Base-by-base conservation (phyloP, 2,329 filamentous ascomycete species). In the Fusarium caatingaense region DNA sequence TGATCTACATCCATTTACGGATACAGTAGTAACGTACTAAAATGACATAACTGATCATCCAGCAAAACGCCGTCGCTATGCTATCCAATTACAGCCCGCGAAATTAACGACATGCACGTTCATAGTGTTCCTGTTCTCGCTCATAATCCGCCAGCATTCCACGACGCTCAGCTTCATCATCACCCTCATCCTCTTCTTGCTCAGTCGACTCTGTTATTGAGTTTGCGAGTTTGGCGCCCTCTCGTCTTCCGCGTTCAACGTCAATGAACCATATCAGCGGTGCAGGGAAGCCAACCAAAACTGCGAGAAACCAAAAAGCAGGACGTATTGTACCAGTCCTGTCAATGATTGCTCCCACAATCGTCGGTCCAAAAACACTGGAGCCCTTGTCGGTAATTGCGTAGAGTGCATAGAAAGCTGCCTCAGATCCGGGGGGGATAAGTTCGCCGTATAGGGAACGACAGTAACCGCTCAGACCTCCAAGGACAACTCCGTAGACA, bases 301-400 rank as follows among this genome's bases (percentile, higher is more conserved):
- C 84, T 0, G 93, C 93, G 42, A 99, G 83, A 78, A 99, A 99
- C 86, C 92, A 94, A 79, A 99, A 99, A 1, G 95, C 94, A 9
- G 92, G 92, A 50, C 93, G 86, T 62, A 96, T 95, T 72, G 92
- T 90, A 8, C 92, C 92, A 28, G 91, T 91, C 53, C 84, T 88
- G 80, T 98, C 94, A 15, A 96, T 97, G 70, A 99, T 97, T 15
- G 90, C 89, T 2, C 94, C 96, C 1, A 99, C 96, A 77, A 99
- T 95, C 1, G 93, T 92, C 0, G 96, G 96, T 0, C 96, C 96
- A 79, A 99, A 98, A 4, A 98, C 86, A 77, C 93, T 97, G 23
- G 92, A 96, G 2, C 95, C 94, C 80, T 99, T 99, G 79, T 99
- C 96, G 3, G 96, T 98, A 69, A 98, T 98, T 37, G 96, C 96